Conservation (phyloP, 2,329 filamentous ascomycete species). For the Beauveria sp. region DNA sequence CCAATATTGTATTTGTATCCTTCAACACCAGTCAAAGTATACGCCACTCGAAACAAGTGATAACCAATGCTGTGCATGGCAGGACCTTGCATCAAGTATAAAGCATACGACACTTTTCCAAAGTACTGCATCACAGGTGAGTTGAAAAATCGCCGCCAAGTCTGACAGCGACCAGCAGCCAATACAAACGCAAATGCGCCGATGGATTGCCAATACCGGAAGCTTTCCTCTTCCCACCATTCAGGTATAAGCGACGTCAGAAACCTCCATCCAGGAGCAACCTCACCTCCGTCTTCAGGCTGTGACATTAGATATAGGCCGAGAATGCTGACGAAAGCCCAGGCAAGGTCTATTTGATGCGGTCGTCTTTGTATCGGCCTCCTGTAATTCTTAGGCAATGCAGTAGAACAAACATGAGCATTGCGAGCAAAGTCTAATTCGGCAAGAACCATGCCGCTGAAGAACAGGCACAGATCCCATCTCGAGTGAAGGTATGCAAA, state of each 20-base stretch:
- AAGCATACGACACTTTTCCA: constrained; percentile 51
- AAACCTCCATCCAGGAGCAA: constrained; percentile 46
- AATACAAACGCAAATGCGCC: constrained; percentile 46
- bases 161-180: constrained; percentile 37
- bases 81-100: constrained; percentile 55
- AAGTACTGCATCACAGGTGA: constrained; percentile 45
- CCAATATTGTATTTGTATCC: constrained; percentile 37
- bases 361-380: background rate
- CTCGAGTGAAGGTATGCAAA: constrained; percentile 40
- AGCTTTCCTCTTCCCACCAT: constrained; percentile 40
- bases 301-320: constrained; percentile 44
- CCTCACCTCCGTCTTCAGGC: constrained; percentile 30
- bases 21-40: constrained; percentile 39
- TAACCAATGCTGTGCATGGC: constrained; percentile 47
- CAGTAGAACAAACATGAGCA: constrained; percentile 29
- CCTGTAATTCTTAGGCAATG: background rate
- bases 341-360: constrained; percentile 22
- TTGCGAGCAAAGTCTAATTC: constrained; percentile 45
- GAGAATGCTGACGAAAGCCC: constrained; percentile 36
- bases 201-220: constrained; percentile 49
- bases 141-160: constrained; percentile 45
- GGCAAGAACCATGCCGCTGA: constrained; percentile 46
- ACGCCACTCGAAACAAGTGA: constrained; percentile 40
- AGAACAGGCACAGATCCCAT: constrained; percentile 51
- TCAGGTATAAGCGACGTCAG: constrained; percentile 40